phyloP scores from a whole-genome alignment of 2,329 filamentous ascomycete species.

The Penicillium vulpinum region DNA sequence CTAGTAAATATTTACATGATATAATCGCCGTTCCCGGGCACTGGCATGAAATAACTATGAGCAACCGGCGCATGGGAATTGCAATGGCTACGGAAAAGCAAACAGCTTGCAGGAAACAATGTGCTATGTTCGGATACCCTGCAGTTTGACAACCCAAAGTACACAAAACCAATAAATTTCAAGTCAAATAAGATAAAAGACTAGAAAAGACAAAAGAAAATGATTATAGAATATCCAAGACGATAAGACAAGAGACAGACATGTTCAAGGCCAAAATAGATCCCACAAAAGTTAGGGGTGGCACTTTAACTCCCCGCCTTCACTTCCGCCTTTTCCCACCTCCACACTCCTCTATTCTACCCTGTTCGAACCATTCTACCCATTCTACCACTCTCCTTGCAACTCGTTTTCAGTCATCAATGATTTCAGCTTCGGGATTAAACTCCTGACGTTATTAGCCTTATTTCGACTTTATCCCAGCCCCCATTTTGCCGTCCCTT shows the following conservation, averaged over 20 bases:
- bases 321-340: slow-evolving; percentile 26
- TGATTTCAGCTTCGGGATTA: slow-evolving; percentile 29
- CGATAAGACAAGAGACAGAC: background rate
- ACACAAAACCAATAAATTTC: background rate
- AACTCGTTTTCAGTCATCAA: slow-evolving; percentile 26
- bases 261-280: slow-evolving; percentile 4
- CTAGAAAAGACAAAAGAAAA: background rate
- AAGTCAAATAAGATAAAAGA: background rate
- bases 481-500: slow-evolving; percentile 2
- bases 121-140: slow-evolving; percentile 16
- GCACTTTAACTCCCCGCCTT: slow-evolving; percentile 37
- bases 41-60: slow-evolving; percentile 9
- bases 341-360: slow-evolving; percentile 25
- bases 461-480: slow-evolving; percentile 6
- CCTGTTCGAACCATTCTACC: background rate
- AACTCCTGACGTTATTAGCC: slow-evolving; percentile 27
- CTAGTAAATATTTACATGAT: background rate
- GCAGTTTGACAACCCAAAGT: background rate
- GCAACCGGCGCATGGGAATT: background rate
- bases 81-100: slow-evolving; percentile 17
- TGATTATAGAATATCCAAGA: background rate
- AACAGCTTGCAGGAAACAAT: slow-evolving; percentile 21
- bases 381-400: slow-evolving; percentile 12
- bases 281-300: slow-evolving; percentile 22
- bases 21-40: slow-evolving; percentile 8